Percentiles rank a stretch among this genome's conserved stretches.
Conservation (phyloP, 768 basidiomycete genomes). For the Leccinum arenicola region DNA sequence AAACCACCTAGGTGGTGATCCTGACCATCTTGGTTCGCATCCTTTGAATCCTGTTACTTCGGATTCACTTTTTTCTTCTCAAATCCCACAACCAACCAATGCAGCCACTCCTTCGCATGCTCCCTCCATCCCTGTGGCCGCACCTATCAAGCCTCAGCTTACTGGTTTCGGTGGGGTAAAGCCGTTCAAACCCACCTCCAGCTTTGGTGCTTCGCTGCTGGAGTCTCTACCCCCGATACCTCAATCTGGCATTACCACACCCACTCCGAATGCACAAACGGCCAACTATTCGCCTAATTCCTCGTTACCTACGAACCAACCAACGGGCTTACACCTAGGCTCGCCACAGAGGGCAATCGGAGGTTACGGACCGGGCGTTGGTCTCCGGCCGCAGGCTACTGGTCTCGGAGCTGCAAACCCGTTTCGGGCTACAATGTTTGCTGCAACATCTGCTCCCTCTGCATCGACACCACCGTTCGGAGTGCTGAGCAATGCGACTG, state of each 20-base stretch:
- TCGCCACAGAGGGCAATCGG: slow-evolving; percentile 11
- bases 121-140: slow-evolving; percentile 33
- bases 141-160: slow-evolving; percentile 39
- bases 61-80: slow-evolving; percentile 43
- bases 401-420: slow-evolving; percentile 56
- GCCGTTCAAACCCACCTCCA: slow-evolving; percentile 80
- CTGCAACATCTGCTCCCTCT: slow-evolving; percentile 30
- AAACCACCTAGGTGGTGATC: slow-evolving; percentile 17
- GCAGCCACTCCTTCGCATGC: slow-evolving; percentile 32
- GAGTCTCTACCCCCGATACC: slow-evolving; percentile 75
- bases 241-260: slow-evolving; percentile 50
- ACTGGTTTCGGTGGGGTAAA: slow-evolving; percentile 63
- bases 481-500: slow-evolving; percentile 14
- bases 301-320: slow-evolving; percentile 33
- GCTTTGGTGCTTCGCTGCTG: slow-evolving; percentile 73
- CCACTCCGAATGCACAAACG: slow-evolving; percentile 28
- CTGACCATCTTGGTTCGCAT: slow-evolving; percentile 16
- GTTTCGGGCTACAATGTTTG: slow-evolving; percentile 64
- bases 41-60: slow-evolving; percentile 37
- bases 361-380: slow-evolving; percentile 38
- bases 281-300: slow-evolving; percentile 18
- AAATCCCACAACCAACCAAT: slow-evolving; percentile 54
- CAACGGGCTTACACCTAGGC: slow-evolving; percentile 19
- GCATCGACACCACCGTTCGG: slow-evolving; percentile 27
- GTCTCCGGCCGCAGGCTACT: slow-evolving; percentile 59